Percentiles rank a stretch among this genome's conserved stretches.
Conservation (phyloP, 2,329 filamentous ascomycete genomes). For the Colletotrichum sidae region DNA sequence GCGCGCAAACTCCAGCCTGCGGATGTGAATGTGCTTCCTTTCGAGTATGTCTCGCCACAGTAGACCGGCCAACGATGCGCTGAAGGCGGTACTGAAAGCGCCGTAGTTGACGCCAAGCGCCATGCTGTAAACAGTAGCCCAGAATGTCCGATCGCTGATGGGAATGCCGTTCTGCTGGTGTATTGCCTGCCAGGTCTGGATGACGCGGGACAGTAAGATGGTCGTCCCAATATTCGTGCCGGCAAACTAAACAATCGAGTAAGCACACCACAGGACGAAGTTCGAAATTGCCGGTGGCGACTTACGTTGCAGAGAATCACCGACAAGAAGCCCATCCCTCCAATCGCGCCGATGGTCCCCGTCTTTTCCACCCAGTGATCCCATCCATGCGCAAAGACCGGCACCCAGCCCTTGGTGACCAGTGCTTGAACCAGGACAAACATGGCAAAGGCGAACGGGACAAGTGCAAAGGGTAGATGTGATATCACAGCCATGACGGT, state of each 20-base stretch:
- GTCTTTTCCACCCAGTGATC: conserved; percentile 78
- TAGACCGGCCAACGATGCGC: conserved; percentile 77
- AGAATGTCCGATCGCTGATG: conserved; percentile 75
- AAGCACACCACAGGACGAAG: background rate
- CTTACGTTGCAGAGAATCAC: conserved; percentile 79
- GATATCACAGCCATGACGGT: conserved; percentile 73
- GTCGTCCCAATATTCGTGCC: conserved; percentile 83
- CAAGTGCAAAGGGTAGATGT: conserved; percentile 74
- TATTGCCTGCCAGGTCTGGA: conserved; percentile 76
- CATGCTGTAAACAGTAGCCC: conserved; percentile 81
- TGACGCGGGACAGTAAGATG: conserved; percentile 76
- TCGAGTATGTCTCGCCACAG: conserved; percentile 78
- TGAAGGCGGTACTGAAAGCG: conserved; percentile 79
- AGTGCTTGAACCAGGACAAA: conserved; percentile 79
- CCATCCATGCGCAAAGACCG: conserved; percentile 80
- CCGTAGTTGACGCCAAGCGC: conserved; percentile 81
- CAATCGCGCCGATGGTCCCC: conserved; percentile 74
- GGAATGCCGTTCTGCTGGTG: conserved; percentile 57
- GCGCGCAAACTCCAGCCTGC: conserved; percentile 72
- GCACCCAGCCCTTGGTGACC: conserved; percentile 80
- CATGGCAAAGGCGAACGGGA: conserved; percentile 81
- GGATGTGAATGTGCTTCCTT: conserved; percentile 75
- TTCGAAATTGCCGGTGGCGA: conserved; percentile 35
- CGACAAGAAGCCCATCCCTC: conserved; percentile 79
- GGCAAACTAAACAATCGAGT: conserved; percentile 66